Conservation (phyloP, 2,329 filamentous ascomycete genomes). For the Sclerotinia subarctica region DNA sequence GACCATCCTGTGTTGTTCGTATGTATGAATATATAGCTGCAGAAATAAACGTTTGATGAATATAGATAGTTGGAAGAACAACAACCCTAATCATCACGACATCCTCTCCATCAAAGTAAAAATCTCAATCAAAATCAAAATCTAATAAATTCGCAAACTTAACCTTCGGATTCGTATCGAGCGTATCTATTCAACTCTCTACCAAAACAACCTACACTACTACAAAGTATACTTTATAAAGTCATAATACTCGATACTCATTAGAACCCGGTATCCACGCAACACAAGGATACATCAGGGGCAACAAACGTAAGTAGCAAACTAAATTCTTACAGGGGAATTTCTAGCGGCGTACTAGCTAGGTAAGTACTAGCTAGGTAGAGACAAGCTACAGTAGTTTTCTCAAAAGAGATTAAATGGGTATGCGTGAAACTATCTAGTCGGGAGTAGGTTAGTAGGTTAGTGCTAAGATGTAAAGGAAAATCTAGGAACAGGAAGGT, state of each 20-base stretch:
- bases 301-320: not conserved
- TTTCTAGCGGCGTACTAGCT: not conserved
- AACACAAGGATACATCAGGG: not conserved
- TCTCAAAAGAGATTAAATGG: not conserved
- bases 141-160: not conserved
- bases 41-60: not conserved
- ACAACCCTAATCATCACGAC: too few species aligned
- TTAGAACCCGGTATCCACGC: not conserved
- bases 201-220: not conserved
- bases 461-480: too few species aligned
- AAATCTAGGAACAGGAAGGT: slow-evolving; percentile 12
- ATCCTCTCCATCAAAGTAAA: too few species aligned
- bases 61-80: too few species aligned
- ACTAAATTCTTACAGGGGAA: not conserved
- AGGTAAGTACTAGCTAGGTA: too few species aligned
- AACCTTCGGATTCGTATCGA: not conserved
- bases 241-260: too few species aligned
- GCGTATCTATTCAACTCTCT: not conserved
- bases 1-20: not conserved
- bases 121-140: too few species aligned
- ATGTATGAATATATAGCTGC: not conserved
- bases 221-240: too few species aligned
- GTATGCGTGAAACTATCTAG: too few species aligned
- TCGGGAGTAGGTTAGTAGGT: too few species aligned
- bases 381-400: not conserved